Evolutionary conservation across 2,329 filamentous ascomycete genomes (phyloP).

Genomic region (Paecilomyces dactylethromorphus): DNA sequence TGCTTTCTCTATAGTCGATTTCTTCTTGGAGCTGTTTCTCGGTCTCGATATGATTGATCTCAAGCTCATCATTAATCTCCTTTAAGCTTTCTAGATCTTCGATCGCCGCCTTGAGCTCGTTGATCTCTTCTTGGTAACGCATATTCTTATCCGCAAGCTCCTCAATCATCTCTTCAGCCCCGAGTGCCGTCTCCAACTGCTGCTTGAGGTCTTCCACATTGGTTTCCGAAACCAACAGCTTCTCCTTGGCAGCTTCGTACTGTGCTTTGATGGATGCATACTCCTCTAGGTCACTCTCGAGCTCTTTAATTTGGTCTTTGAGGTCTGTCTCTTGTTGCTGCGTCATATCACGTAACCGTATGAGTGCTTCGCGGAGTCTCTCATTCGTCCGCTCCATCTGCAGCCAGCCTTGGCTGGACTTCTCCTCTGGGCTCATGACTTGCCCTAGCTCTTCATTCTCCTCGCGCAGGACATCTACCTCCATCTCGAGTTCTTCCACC

Average conservation of each 20-base stretch:
- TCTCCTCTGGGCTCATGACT: conserved; percentile 83
- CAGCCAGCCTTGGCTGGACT: conserved; percentile 77
- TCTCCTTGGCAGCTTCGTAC: conserved; percentile 64
- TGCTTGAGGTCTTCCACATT: conserved; percentile 80
- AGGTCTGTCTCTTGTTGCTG: conserved; percentile 78
- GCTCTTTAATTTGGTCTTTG: conserved; percentile 63
- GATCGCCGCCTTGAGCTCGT: conserved; percentile 73
- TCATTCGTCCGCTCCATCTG: conserved; percentile 91
- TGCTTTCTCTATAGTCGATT: conserved; percentile 76
- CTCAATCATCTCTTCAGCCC: conserved; percentile 90
- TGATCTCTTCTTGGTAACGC: conserved; percentile 72
- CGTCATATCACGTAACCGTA: conserved; percentile 78
- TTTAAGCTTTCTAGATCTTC: conserved; percentile 84
- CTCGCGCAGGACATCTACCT: conserved; percentile 77
- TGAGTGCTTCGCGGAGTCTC: conserved; percentile 73
- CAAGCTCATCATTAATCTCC: conserved; percentile 90
- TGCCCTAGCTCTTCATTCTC: conserved; percentile 80
- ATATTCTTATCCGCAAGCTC: conserved; percentile 84
- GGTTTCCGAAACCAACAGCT: conserved; percentile 64
- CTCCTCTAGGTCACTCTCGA: conserved; percentile 69
- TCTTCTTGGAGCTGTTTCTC: conserved; percentile 94
- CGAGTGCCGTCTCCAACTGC: conserved; percentile 81
- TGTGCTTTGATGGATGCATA: conserved; percentile 61
- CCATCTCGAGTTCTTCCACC: conserved; percentile 76
- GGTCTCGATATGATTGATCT: conserved; percentile 85